Evolutionary conservation across 805 yeast genomes (phyloP).

Genomic region (Wickerhamomyces strasburgensis): DNA sequence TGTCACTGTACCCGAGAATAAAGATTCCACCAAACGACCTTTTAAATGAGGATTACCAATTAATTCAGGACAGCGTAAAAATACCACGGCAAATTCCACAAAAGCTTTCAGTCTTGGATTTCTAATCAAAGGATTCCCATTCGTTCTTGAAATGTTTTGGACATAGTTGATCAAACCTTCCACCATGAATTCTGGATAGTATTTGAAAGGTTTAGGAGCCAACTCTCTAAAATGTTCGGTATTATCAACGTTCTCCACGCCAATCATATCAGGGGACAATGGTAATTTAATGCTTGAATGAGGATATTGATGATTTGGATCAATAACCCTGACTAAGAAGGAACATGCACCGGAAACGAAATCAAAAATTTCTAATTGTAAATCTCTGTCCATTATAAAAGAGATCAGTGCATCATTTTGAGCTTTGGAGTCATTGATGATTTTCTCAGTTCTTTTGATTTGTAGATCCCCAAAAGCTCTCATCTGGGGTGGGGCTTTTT

Average conservation of each 20-base stretch:
- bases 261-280: conserved; percentile 51
- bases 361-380: conserved; percentile 68
- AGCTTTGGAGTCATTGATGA: conserved; percentile 34
- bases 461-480: conserved; percentile 35
- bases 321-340: conserved; percentile 66
- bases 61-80: conserved; percentile 79
- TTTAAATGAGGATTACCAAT: conserved; percentile 93
- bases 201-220: conserved; percentile 74
- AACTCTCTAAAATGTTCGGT: conserved; percentile 61
- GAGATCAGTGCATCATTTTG: conserved; percentile 56
- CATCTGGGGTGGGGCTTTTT: conserved; percentile 17
- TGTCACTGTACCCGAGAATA: conserved; percentile 70
- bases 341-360: conserved; percentile 71
- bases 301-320: conserved; percentile 67
- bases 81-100: conserved; percentile 66
- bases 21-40: conserved; percentile 72
- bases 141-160: conserved; percentile 52
- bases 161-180: conserved; percentile 79
- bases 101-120: conserved; percentile 50
- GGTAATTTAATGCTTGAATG: conserved; percentile 46
- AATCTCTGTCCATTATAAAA: conserved; percentile 48
- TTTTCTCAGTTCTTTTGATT: conserved; percentile 45
- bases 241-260: conserved; percentile 67
- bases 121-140: conserved; percentile 51
- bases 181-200: conserved; percentile 77